Evolutionary conservation across 2,329 filamentous ascomycete genomes (phyloP).

Genomic region (Trichoderma pleuroti): DNA sequence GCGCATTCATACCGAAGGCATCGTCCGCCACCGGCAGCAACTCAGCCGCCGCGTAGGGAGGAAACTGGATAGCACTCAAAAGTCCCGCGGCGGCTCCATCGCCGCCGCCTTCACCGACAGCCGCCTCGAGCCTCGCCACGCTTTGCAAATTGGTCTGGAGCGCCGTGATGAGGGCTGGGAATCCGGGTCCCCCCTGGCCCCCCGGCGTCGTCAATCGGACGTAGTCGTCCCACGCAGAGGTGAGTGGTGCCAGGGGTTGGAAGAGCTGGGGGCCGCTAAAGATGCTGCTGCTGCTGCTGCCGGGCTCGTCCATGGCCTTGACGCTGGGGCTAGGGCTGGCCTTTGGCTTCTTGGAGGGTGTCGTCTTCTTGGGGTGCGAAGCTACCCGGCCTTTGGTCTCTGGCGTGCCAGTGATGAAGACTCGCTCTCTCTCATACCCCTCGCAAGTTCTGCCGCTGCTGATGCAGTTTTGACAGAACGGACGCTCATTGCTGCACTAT

Average conservation of each 20-base stretch:
- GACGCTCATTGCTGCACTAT: slow-evolving; percentile 60
- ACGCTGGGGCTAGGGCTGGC: slow-evolving; percentile 17
- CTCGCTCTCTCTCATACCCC: slow-evolving; percentile 59
- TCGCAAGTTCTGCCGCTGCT: slow-evolving; percentile 55
- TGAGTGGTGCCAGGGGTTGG: slow-evolving; percentile 38
- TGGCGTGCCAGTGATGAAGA: slow-evolving; percentile 61
- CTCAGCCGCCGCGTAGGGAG: slow-evolving; percentile 39
- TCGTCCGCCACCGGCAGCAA: slow-evolving; percentile 34
- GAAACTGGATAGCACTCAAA: slow-evolving; percentile 38
- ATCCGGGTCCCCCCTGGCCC: slow-evolving; percentile 25
- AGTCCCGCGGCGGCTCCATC: slow-evolving; percentile 16
- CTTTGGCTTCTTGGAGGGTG: slow-evolving; percentile 35
- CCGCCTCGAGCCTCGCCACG: slow-evolving; percentile 29
- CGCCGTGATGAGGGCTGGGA: slow-evolving; percentile 43
- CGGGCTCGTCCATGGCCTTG: slow-evolving; percentile 24
- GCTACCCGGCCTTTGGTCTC: slow-evolving; percentile 54
- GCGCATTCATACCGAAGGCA: slow-evolving; percentile 41
- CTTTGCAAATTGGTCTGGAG: slow-evolving; percentile 42
- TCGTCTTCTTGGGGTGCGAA: slow-evolving; percentile 49
- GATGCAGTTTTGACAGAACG: slow-evolving; percentile 58
- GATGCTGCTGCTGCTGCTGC: slow-evolving; percentile 18
- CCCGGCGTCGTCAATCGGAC: slow-evolving; percentile 40
- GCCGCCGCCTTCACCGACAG: slow-evolving; percentile 20
- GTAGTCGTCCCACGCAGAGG: slow-evolving; percentile 50
- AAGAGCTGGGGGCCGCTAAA: slow-evolving; percentile 28